Evolutionary conservation across 164 flowering plant species (phyloP), one percentile per base, ranked within the genome.

Genomic region (Stephania yunnanensis): DNA sequence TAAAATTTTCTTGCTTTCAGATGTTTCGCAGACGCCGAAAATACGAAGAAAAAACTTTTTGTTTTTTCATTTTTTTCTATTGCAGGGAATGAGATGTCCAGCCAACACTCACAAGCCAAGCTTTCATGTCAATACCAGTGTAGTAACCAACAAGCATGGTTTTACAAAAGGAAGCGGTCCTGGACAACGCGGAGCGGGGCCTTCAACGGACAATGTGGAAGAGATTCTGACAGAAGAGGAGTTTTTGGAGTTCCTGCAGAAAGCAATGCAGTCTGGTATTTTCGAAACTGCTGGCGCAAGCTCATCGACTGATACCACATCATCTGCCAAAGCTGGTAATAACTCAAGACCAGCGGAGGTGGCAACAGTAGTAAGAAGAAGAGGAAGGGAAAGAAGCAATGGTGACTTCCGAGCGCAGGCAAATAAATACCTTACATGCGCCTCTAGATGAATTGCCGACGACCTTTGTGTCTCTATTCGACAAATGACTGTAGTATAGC

Each of bases 1-100:
- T 36, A 36, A 36, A 36, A 36, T 36, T 36, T 2, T 36, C 3
- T 31, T 44, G 29, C 50, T 17, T 70, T 70, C 17, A 31, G 10
- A 4, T 70, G 4, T 70, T 17, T 46, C 20, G 52, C 8, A 3
- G 53, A 48, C 53, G 1, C 19, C 42, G 42, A 31, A 48, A 75
- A 10, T 9, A 36, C 45, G 4, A 17, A 63, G 12, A 50, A 68
- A 11, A 19, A 36, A 36, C 42, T 36, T 10, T 11, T 12, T 58
- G 10, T 42, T 2, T 2, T 1, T 10, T 20, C 46, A 48, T n/a
- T 36, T 20, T 64, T 31, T 58, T 29, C 61, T 63, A 53, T 74
- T 85, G 66, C 89, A 95, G 99, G 99, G 97, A 69, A 95, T 95
- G 99, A 89, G 94, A 85, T 95, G 97, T 74, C 89, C 93, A 42